Conservation (phyloP, 345 rosid genomes). For the Excoecaria agallocha region DNA sequence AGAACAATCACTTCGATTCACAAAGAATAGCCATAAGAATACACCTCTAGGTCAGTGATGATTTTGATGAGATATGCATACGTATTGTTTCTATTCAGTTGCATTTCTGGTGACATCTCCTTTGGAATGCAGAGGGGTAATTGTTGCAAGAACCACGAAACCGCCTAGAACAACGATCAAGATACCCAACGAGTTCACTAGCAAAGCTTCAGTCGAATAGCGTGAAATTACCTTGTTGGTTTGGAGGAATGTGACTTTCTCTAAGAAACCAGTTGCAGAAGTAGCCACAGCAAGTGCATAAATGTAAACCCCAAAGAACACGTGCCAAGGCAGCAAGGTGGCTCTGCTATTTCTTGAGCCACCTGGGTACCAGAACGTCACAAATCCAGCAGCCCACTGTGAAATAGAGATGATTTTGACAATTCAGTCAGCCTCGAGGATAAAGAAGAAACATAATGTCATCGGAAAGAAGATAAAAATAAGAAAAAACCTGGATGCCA, state of each 20-base stretch:
- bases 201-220: slow-evolving; percentile 69
- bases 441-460: too few species aligned
- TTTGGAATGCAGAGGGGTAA: slow-evolving; percentile 55
- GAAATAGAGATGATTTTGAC: neutral
- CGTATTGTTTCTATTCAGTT: slow-evolving; percentile 31
- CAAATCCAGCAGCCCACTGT: slow-evolving; percentile 89
- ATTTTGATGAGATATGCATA: neutral
- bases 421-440: neutral
- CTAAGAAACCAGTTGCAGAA: slow-evolving; percentile 68
- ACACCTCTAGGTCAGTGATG: slow-evolving; percentile 1
- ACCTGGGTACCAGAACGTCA: slow-evolving; percentile 89
- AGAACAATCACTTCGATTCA: slow-evolving; percentile 1
- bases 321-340: slow-evolving; percentile 78
- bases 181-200: slow-evolving; percentile 73
- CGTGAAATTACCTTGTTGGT: slow-evolving; percentile 60
- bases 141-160: slow-evolving; percentile 66
- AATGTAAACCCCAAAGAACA: slow-evolving; percentile 76
- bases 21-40: slow-evolving; percentile 3
- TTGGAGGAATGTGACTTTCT: slow-evolving; percentile 85
- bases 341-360: slow-evolving; percentile 73
- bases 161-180: slow-evolving; percentile 71
- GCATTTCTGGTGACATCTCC: slow-evolving; percentile 41
- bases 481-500: slow-evolving; percentile 74
- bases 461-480: slow-evolving; percentile 1
- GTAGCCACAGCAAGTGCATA: slow-evolving; percentile 74